Conservation (phyloP, 2,329 filamentous ascomycete genomes). For the Fusarium sulawesiense region DNA sequence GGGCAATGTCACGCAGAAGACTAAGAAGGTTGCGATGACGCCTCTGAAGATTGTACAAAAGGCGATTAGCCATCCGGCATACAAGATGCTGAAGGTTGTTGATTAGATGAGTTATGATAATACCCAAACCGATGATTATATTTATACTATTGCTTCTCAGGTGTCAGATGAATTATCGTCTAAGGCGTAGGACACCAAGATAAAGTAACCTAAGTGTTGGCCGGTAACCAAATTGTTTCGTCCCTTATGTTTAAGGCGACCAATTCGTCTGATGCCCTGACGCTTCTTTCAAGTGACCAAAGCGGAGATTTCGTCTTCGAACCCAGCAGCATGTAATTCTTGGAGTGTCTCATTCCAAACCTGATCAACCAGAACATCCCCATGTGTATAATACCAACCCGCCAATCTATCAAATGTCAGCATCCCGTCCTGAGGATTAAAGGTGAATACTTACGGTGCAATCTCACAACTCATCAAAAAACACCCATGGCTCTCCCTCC, state of each 20-base stretch:
- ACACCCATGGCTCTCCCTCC: constrained; percentile 62
- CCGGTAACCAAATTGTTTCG: no score
- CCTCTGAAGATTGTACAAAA: constrained; percentile 60
- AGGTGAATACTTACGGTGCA: constrained; percentile 28
- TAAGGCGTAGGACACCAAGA: no score
- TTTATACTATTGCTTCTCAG: background rate
- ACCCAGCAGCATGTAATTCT: constrained; percentile 13
- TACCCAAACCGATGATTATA: constrained; percentile 30
- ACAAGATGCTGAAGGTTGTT: constrained; percentile 65
- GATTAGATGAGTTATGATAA: constrained; percentile 55
- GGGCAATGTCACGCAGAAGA: constrained; percentile 22
- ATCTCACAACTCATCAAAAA: constrained; percentile 61
- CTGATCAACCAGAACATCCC: constrained; percentile 18
- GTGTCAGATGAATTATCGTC: no score
- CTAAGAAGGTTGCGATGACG: constrained; percentile 56
- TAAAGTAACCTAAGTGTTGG: no score
- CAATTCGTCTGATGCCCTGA: no score
- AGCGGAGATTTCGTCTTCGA: constrained; percentile 41
- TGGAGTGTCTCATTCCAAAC: constrained; percentile 37
- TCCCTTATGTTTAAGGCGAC: no score
- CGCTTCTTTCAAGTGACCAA: background rate
- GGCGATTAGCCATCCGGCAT: constrained; percentile 64
- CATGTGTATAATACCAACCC: constrained; percentile 31
- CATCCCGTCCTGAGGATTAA: background rate
- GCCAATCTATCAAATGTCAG: constrained; percentile 14